phyloP scores from a whole-genome alignment of 257 asterid genomes.

The Apocynum venetum region DNA sequence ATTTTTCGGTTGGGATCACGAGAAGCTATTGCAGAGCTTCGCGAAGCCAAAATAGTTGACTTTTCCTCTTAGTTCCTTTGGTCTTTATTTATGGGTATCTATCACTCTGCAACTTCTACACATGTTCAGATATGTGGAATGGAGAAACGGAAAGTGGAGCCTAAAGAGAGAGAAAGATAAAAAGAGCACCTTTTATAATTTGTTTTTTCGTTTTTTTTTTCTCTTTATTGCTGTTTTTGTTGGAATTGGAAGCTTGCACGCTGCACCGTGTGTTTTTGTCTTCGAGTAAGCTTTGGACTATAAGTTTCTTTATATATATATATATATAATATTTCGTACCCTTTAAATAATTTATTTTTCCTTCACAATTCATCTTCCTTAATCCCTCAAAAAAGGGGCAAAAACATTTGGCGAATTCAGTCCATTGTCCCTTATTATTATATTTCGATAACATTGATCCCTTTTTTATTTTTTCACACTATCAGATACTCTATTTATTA shows the following conservation, averaged over 20 bases:
- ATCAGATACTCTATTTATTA: too few species aligned
- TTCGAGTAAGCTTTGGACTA: too few species aligned
- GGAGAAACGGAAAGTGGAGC: not conserved
- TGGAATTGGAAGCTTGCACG: not conserved
- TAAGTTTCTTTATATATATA: too few species aligned
- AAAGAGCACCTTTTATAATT: conserved; percentile 10
- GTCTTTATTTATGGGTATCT: not conserved
- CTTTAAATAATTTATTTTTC: too few species aligned
- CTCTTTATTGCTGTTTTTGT: not conserved
- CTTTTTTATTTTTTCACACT: too few species aligned
- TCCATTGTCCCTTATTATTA: too few species aligned
- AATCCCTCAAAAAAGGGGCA: too few species aligned
- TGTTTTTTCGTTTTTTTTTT: not conserved
- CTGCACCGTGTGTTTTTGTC: too few species aligned
- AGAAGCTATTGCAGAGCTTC: conserved; percentile 27
- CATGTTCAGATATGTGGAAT: not conserved
- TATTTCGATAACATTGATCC: too few species aligned
- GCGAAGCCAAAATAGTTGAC: conserved; percentile 36
- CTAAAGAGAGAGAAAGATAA: not conserved
- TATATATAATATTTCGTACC: too few species aligned
- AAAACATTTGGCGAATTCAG: too few species aligned
- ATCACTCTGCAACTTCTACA: conserved; percentile 32
- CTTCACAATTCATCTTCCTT: too few species aligned
- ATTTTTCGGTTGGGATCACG: conserved; percentile 39
- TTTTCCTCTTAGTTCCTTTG: conserved; percentile 3